Evolutionary conservation across 768 basidiomycete genomes (phyloP), one percentile per base, ranked within the genome.

Genomic region (Candolleomyces eurysporus): DNA sequence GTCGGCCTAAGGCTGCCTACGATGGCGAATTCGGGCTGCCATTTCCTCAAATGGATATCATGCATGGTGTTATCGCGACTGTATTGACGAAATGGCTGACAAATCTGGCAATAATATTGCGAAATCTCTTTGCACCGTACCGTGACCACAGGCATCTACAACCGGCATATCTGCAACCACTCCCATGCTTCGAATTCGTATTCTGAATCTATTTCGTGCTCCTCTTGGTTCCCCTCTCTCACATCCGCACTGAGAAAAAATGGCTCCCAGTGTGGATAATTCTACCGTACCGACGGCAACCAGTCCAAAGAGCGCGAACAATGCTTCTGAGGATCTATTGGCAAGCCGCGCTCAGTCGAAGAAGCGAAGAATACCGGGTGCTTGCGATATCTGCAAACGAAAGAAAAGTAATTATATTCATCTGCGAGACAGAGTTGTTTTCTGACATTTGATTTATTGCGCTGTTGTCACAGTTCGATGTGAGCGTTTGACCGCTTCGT

Each of bases 381-480:
- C 88, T 17, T 92, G 90, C 73, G 89, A 91, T 68, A 74, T 84
- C 7, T 92, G 90, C 73, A 80, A 89, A 65, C 76, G 82, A 55
- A 91, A 90, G 79, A 92, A 91, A 72, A 83, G 87, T 85, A 51
- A 79, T 74, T 19, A 13, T 48, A 32, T 13, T 11, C 43, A 30
- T 31, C 8, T 54, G 21, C n/a, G 16, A 21, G 16, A 56, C 1
- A 31, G 6, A 17, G 5, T 50, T 16, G n/a, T 19, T 56, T 58
- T 16, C 11, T 26, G 50, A 36, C 48, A 45, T 16, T 65, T 0
- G 13, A 60, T 49, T 59, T 60, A 54, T 54, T 63, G 31, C 43
- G 22, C 53, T 48, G n/a, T 45, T 42, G 36, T 52, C 49, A 3
- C 58, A 76, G 75, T 77, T 67, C 71, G 75, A 57, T 78, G 76